Evolutionary conservation across 1,139 yeast genomes (phyloP), one percentile per base, ranked within the genome.

Genomic region (Debaryomycetaceae sp.): DNA sequence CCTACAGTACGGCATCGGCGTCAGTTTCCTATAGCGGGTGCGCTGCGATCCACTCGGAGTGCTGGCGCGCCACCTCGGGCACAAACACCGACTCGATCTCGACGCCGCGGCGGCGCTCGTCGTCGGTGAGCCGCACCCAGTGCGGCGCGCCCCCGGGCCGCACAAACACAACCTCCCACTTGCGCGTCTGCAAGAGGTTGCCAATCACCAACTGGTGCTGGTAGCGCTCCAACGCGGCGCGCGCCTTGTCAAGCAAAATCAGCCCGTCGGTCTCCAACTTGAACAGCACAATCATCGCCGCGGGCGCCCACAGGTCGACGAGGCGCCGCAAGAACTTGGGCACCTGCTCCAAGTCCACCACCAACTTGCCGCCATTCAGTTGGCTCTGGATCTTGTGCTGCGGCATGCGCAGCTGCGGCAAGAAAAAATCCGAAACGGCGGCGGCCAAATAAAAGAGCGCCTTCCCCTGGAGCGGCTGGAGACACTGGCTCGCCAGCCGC

Each of bases 151-250:
- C 48, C 12, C 70, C 66, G 4, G 71, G 72, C 3, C 78, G 71
- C 3, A 93, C 96, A 56, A 93, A 85, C 3, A 85, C 86, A 28
- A 91, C 96, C 50, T 88, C 93, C 33, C 65, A 65, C 56, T 88
- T 89, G 48, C 98, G 75, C 1, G 95, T 83, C 50, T 89, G 96
- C 40, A 93, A 64, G 45, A 93, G 61, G 51, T 93, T 93, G 7
- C 98, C 99, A 52, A 93, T 88, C 8, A 93, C 99, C 39, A 93
- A 63, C 51, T 88, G 96, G 56, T 93, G 98, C 41, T 78, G 83
- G 54, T 93, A 93, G 39, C 95, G 69, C 21, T 75, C 75, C 39
- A 93, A 65, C 0, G 98, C 96, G 34, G 71, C 75, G 31, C 64
- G 64, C 4, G 96, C 86, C 58, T 93, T 93, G 35, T 72, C 65